These are phyloP conservation scores for Mycena floridula DNA, from an alignment of 768 basidiomycete genomes.

Conservation along the genomic window DNA sequence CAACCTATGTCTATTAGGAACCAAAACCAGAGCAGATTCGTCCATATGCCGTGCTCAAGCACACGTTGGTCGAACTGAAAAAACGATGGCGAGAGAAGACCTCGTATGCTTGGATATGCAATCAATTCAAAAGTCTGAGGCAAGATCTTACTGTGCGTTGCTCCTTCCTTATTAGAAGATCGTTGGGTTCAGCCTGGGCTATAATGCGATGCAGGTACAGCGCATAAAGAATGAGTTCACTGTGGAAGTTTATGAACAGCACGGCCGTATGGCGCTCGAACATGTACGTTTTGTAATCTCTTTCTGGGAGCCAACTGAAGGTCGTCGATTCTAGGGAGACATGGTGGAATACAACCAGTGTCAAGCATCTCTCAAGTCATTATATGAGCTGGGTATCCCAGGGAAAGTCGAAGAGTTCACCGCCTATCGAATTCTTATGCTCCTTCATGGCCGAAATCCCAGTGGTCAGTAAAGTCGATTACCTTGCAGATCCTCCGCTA, in stretches of 20 bases:
- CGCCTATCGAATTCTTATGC: conserved; percentile 95
- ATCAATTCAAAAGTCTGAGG: conserved; percentile 94
- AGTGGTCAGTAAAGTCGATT: conserved; percentile 53
- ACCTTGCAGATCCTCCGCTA: no score
- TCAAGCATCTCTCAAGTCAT: conserved; percentile 80
- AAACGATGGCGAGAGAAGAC: conserved; percentile 77
- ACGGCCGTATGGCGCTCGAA: conserved; percentile 95
- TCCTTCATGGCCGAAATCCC: conserved; percentile 89
- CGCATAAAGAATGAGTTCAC: conserved; percentile 99
- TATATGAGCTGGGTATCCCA: conserved; percentile 91
- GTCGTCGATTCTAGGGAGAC: conserved; percentile 63
- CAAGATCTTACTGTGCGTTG: conserved; percentile 92
- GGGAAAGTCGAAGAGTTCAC: conserved; percentile 95
- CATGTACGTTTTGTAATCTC: conserved; percentile 45
- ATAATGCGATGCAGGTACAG: conserved; percentile 64
- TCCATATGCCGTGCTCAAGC: conserved; percentile 76
- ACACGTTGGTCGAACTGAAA: conserved; percentile 84
- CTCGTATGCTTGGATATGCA: conserved; percentile 87
- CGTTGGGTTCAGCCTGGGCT: conserved; percentile 9
- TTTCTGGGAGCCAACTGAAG: conserved; percentile 10
- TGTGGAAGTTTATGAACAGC: conserved; percentile 95
- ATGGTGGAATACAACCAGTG: conserved; percentile 99
- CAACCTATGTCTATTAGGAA: conserved; percentile 58
- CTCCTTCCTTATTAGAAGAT: conserved; percentile 8
- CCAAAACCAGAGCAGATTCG: conserved; percentile 93